Percentiles rank a stretch among this genome's conserved stretches.
Conservation (phyloP, 768 basidiomycete genomes). For the Hortiboletus campestris region DNA sequence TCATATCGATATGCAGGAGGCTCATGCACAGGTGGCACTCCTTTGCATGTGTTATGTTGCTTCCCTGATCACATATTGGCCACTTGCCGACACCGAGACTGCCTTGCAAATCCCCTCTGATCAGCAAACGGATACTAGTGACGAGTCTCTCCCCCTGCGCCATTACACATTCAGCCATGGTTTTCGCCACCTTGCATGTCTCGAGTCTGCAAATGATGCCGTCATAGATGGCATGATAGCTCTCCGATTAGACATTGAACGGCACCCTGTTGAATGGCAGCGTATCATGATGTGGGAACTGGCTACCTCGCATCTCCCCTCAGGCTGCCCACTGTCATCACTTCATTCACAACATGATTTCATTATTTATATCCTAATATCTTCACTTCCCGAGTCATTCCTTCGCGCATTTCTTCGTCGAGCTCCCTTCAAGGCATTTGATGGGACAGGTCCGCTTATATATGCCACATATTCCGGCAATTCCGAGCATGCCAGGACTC, state of each 20-base stretch:
- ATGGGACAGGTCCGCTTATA: slow-evolving; percentile 8
- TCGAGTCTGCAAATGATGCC: neutral
- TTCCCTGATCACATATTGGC: neutral
- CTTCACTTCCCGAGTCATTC: neutral
- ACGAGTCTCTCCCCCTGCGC: neutral
- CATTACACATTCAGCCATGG: neutral
- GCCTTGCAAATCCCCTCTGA: neutral
- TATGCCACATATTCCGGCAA: slow-evolving; percentile 7
- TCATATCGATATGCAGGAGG: neutral
- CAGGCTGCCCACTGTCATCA: neutral
- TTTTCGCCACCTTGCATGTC: neutral
- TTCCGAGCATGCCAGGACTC: neutral
- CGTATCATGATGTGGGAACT: neutral
- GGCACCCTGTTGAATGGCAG: neutral
- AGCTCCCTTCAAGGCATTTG: neutral
- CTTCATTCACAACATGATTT: neutral
- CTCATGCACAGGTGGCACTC: neutral
- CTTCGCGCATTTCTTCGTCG: neutral
- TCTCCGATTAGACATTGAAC: neutral
- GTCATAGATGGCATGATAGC: neutral
- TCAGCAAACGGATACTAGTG: neutral
- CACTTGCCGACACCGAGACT: neutral
- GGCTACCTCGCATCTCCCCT: neutral
- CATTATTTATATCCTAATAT: neutral
- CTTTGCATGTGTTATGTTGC: neutral